Evolutionary conservation across 345 rosid genomes (phyloP), one percentile per base, ranked within the genome.

Genomic region (Salix arbutifolia): DNA sequence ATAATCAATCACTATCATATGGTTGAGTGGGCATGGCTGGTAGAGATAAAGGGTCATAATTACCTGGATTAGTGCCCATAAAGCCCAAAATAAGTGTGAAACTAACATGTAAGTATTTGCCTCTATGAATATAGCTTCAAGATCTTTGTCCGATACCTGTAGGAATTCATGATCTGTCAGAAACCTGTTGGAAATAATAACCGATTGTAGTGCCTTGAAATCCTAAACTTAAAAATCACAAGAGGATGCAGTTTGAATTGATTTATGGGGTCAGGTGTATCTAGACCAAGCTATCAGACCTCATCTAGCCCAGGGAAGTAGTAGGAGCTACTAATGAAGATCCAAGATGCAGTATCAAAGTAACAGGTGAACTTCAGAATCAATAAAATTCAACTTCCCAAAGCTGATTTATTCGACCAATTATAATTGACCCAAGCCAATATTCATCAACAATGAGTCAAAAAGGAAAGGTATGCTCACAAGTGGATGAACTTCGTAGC

Each of bases 21-120:
- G 52, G 31, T 76, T 65, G 23, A 25, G 18, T 76, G 30, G 58
- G 48, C 17, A 76, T 60, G 72, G 69, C 65, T 10, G 3, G 17
- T 35, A 28, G 30, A 48, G 35, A 1, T n/a, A 12, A 35, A 25
- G 81, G 37, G 26, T 28, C 1, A 25, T 4, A 7, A 26, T 74
- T 81, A 93, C 99, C 97, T 95, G 99, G 78, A 96, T 96, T 67
- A 96, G 80, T 2, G 94, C 96, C 99, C 99, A 96, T 76, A 92
- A 79, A 8, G 98, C 96, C 99, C 98, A 96, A 81, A 83, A 87
- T 67, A 96, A 50, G 86, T 96, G 97, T 26, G 98, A 86, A 65
- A 96, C 97, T 79, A 93, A 74, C 87, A 86, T 91, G 81, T 78
- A 93, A 4, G 89, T 88, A 71, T 91, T 91, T 71, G 96, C 3